Base-by-base conservation (phyloP, 257 asterid genomes). In the Solanum tacnaense region DNA sequence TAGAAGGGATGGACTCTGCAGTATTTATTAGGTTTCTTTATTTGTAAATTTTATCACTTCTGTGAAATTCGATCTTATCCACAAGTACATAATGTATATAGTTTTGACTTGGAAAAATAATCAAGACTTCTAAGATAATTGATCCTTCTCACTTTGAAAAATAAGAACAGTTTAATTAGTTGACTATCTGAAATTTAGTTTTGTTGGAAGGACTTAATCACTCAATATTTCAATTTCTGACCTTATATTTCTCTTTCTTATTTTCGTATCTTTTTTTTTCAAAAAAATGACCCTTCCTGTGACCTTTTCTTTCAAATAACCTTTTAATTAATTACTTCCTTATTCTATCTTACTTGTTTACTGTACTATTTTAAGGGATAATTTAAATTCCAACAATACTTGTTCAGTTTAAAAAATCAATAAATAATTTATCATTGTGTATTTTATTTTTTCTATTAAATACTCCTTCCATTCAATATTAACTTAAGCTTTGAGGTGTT, bases 331-430 rank as follows among this genome's bases (percentile, higher is more conserved):
- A 49, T 13, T 52, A 52, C 9, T 52, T 1, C 4, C 1, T 49
- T 5, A 15, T 0, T 49, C 21, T 49, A 49, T 49, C 0, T 52
- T 52, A 6, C 23, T 16, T 52, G 4, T 52, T 2, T 1, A 6
- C 23, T 5, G 2, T 52, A 16, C 0, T 52, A 52, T 52, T 52
- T 52, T 52, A 3, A 6, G 1, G 21, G 4, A 52, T 52, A 52
- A 52, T 52, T 0, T 0, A 52, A 52, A 0, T 52, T 13, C 0
- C 18, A 44, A 1, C 1, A 46, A 13, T 46, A 46, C 0, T 46
- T 52, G 0, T 52, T 0, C 0, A 2, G 0, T 52, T 18, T 52
- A 2, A 52, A 49, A 13, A 2, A 52, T 52, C 0, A 52, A 52
- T 16, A 1, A 6, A 52, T 52, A 18, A 52, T 52, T 16, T 6